Base-by-base conservation (phyloP, 768 basidiomycete genomes). In the Nevesoporus exiguus region DNA sequence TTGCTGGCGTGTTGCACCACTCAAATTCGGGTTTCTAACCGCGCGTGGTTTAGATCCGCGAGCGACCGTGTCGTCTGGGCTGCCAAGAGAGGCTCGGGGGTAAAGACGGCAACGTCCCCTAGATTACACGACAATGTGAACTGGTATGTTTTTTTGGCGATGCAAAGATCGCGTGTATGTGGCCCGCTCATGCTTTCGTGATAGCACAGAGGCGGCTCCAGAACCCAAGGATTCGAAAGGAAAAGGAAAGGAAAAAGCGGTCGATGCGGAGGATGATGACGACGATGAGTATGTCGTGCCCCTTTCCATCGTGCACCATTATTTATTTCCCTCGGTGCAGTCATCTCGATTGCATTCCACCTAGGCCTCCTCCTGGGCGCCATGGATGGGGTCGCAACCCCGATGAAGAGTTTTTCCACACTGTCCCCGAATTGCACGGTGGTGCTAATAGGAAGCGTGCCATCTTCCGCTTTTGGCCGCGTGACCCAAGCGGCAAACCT, bases 391-490 rank as follows among this genome's bases (percentile, higher is more conserved):
- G 62, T 9, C 56, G 54, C 19, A 0, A 29, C 7, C 56, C 50
- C 0, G 8, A 34, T 0, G 62, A 61, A 4, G 39, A 55, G 0
- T 1, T 48, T 3, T 27, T 61, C 14, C 62, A 58, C 31, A 48
- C 10, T 3, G 40, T 56, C 17, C 57, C 59, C 0, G 1, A 0
- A 13, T 24, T 37, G 10, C 29, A 29, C 6, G 58, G 53, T 1
- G 53, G 25, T 0, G 30, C 31, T 0, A 0, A 3, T 14, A 40
- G 11, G 17, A 65, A 42, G 31, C 70, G 69, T 14, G 49, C 51
- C 6, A 42, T 66, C 43, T 63, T 69, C 15, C 63, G 55, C 21
- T 24, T 17, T 11, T 69, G 68, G 67, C 68, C 64, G 14, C 66
- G 67, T 19, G 59, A 68, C 48, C 67, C 66, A 14, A 54, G 58